Base-by-base conservation (phyloP, 1,139 yeast species). In the Pichia sp. region DNA sequence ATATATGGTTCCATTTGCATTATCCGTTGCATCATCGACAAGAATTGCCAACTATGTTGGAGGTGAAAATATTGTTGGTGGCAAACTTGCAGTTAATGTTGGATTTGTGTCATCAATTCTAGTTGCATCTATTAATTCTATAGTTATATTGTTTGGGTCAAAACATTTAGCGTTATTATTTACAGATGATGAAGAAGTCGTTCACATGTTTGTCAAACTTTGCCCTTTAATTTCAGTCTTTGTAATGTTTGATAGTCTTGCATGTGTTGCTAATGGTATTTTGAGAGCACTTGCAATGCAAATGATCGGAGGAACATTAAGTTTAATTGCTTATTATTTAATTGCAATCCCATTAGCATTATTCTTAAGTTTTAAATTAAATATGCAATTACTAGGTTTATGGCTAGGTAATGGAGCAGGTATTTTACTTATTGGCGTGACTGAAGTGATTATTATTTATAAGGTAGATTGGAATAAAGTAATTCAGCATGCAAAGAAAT, bases 371-470 rank as follows among this genome's bases (percentile, higher is more conserved):
- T 84, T 83, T 65, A 66, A 71, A 34, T 69, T 72, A 10, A 77
- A 77, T 46, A 67, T 77, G 67, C 73, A 78, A 52, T 71, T 90
- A 13, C 66, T 70, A 30, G 98, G 98, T 0, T 71, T 93, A 51
- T 93, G 99, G 99, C 61, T 83, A n/a, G 96, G 96, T 9, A 80
- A 89, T 53, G 88, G 93, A 1, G 66, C 80, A 44, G 97, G 96
- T 0, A 77, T 90, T 77, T 66, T 83, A 39, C 60, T 81, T 36
- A 89, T 93, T 56, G 90, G 90, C 1, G 49, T 76, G 0, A 73
- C 78, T 25, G 95, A 91, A 61, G 66, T 76, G 1, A 73, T 72
- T 56, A 76, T 69, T 53, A 80, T 81, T 9, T 60, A 73, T 36
- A 64, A 65, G n/a, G 79, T 82, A 5, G 73, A 82, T 58, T 83